Percentiles rank a stretch among this genome's conserved stretches.
phyloP scores from a whole-genome alignment of 495 filamentous ascomycete species.

The Lepidopterella palustris region DNA sequence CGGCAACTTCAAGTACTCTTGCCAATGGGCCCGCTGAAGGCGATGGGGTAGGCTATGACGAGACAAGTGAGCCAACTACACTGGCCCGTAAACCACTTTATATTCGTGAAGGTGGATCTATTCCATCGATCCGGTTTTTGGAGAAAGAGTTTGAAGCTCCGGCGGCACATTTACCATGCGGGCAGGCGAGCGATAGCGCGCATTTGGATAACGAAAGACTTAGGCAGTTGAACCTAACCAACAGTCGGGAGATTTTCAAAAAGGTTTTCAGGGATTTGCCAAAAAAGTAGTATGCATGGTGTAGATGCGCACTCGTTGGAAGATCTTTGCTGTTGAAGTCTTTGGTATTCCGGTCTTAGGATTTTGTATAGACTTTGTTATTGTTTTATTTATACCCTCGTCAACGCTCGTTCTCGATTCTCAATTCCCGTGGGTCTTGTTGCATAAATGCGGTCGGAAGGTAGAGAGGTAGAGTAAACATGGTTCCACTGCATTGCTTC shows the following conservation, averaged over 20 bases:
- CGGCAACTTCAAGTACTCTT: conserved; percentile 52
- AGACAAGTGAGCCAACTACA: not conserved
- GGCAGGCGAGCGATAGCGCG: conserved; percentile 88
- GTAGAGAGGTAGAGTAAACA: too few species aligned
- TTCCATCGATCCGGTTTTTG: conserved; percentile 85
- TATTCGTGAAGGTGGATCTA: conserved; percentile 91
- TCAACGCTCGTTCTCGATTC: too few species aligned
- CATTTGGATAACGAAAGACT: conserved; percentile 94
- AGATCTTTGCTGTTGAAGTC: not conserved
- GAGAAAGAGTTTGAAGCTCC: conserved; percentile 92
- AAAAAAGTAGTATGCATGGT: conserved; percentile 36
- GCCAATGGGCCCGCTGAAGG: conserved; percentile 39
- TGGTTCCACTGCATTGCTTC: too few species aligned
- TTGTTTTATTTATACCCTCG: too few species aligned
- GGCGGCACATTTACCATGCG: conserved; percentile 88
- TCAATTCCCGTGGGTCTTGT: too few species aligned
- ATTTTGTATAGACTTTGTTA: too few species aligned
- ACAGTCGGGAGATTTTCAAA: conserved; percentile 85
- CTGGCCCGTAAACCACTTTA: conserved; percentile 58
- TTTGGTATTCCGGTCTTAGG: not conserved
- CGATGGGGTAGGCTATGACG: not conserved
- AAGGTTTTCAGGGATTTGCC: conserved; percentile 72
- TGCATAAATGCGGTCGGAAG: too few species aligned
- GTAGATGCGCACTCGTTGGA: not conserved
- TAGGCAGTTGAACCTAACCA: conserved; percentile 78